phyloP scores from a whole-genome alignment of 1,284 basidiomycete genomes.

The Cystobasidiaceae sp. region DNA sequence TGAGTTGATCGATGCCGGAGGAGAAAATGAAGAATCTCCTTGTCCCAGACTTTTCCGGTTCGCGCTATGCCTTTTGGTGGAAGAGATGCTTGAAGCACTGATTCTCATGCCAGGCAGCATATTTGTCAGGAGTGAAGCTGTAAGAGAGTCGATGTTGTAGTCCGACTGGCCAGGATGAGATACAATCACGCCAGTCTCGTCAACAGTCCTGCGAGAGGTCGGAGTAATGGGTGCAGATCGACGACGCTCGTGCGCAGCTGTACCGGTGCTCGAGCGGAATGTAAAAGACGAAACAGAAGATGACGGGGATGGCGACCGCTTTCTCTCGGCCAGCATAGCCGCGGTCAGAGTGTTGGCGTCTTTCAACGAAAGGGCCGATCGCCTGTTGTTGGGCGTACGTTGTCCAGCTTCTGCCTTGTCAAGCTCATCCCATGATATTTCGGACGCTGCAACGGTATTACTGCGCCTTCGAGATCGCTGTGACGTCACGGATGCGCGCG shows the following conservation, averaged over 20 bases:
- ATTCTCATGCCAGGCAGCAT: conserved; percentile 18
- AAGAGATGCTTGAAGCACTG: background rate
- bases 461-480: conserved; percentile 10
- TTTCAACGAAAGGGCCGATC: conserved; percentile 13
- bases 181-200: conserved; percentile 18
- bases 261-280: conserved; percentile 5
- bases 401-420: background rate
- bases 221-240: conserved; percentile 18
- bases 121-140: conserved; percentile 9
- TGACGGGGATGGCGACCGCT: conserved; percentile 15
- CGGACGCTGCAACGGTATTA: background rate
- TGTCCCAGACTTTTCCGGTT: background rate
- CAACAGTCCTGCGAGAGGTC: background rate
- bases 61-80: conserved; percentile 1
- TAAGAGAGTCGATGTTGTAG: conserved; percentile 15
- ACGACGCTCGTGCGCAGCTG: conserved; percentile 8
- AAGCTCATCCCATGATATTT: background rate
- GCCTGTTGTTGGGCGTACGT: background rate
- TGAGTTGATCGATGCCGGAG: background rate
- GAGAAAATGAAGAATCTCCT: background rate
- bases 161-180: background rate
- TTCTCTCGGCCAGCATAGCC: conserved; percentile 13
- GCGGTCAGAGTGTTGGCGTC: conserved; percentile 21
- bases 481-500: background rate
- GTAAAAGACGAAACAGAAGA: conserved; percentile 14